Percentiles rank a stretch among this genome's conserved stretches.
phyloP scores from a whole-genome alignment of 1,284 basidiomycete species.

The Ganoderma resinaceum region DNA sequence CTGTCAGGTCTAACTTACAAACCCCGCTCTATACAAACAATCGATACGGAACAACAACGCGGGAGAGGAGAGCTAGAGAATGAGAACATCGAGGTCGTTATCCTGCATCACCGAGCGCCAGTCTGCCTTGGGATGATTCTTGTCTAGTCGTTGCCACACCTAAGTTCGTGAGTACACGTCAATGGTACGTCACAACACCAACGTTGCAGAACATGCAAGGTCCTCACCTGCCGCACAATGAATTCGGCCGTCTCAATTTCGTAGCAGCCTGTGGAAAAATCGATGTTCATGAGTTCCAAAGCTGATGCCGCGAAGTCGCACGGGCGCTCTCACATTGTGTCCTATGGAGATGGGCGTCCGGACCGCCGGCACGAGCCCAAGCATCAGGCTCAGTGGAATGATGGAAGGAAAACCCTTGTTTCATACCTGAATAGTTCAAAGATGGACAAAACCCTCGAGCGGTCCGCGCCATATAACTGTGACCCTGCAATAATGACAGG shows the following conservation, averaged over 20 bases:
- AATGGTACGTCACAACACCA: constrained; percentile 33
- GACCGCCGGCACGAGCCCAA: constrained; percentile 19
- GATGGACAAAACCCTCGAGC: constrained; percentile 48
- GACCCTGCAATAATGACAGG: constrained; percentile 54
- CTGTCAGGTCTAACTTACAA: constrained; percentile 29
- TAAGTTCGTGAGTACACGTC: constrained; percentile 29
- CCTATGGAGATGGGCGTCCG: constrained; percentile 28
- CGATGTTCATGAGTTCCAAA: constrained; percentile 18
- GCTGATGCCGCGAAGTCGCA: neutral
- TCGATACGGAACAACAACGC: constrained; percentile 7
- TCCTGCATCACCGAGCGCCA: constrained; percentile 51
- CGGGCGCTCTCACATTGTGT: constrained; percentile 33
- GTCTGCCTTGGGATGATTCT: constrained; percentile 43
- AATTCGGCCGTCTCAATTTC: constrained; percentile 57
- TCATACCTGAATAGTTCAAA: constrained; percentile 53
- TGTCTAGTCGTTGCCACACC: constrained; percentile 50
- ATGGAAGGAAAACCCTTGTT: constrained; percentile 15
- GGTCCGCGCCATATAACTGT: constrained; percentile 44
- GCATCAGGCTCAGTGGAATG: constrained; percentile 24
- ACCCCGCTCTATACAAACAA: constrained; percentile 20
- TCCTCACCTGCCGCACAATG: constrained; percentile 52
- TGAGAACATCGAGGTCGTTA: constrained; percentile 41
- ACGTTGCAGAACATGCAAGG: constrained; percentile 31
- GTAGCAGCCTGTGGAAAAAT: constrained; percentile 45
- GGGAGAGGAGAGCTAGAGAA: constrained; percentile 36